Conservation (phyloP, 805 yeast species). For the Naumovozyma dairenensis region DNA sequence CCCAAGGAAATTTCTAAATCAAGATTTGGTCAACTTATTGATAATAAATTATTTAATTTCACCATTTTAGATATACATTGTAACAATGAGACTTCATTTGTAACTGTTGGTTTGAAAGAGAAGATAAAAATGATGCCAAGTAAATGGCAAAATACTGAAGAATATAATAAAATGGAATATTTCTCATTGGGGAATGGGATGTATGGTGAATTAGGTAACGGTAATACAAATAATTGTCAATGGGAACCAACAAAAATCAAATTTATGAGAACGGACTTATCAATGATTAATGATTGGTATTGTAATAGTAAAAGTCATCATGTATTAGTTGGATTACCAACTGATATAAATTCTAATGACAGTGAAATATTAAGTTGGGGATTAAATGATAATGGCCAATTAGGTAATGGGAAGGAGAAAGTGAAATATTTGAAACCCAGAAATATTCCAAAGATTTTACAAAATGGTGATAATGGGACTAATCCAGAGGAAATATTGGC, state of each 20-base stretch:
- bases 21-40: conserved; percentile 30
- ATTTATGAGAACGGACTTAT: conserved; percentile 37
- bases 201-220: conserved; percentile 78
- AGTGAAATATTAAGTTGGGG: conserved; percentile 76
- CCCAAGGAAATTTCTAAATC: conserved; percentile 46
- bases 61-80: conserved; percentile 51
- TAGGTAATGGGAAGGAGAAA: conserved; percentile 65
- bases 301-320: conserved; percentile 48
- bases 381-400: conserved; percentile 69
- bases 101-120: conserved; percentile 31
- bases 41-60: conserved; percentile 36
- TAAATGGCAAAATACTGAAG: no score
- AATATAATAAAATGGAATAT: conserved; percentile 28
- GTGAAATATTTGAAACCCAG: conserved; percentile 48
- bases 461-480: conserved; percentile 36
- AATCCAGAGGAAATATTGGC: conserved; percentile 22
- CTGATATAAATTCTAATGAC: conserved; percentile 49
- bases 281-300: conserved; percentile 34
- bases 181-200: conserved; percentile 77
- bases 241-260: conserved; percentile 51
- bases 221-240: conserved; percentile 65
- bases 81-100: conserved; percentile 56
- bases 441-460: conserved; percentile 45
- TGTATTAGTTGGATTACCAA: no score
- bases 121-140: conserved; percentile 24